Base-by-base conservation (phyloP, 1,139 yeast species). In the Suhomyces bolitotheri region DNA sequence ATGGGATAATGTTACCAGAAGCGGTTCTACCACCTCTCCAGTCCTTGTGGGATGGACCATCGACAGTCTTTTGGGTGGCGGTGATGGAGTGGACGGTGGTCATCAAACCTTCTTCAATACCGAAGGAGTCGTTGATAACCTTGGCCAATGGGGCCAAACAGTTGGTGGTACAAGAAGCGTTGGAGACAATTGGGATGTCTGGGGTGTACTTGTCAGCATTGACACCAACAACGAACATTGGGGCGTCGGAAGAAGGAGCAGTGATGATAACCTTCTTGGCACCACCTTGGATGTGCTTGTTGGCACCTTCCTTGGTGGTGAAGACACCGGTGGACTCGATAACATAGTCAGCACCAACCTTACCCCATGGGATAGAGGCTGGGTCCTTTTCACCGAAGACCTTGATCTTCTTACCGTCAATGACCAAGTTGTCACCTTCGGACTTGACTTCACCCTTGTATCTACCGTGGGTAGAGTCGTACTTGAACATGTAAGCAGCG, bases 21-120 rank as follows among this genome's bases (percentile, higher is more conserved):
- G 94, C 94, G 60, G 94, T 81, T 73, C 94, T 82, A 68, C 94
- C 94, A 66, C 94, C 94, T 78, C 94, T 80, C 94, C 94, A 85
- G 79, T 85, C 94, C 80, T 84, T 84, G 78, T 80, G 83, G 66
- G 92, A 83, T 61, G 94, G 90, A 71, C 94, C 94, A 63, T 84
- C 94, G 53, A 84, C 94, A 49, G 90, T 82, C 82, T 84, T 84
- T 72, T 84, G 94, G 63, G 92, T 82, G 62, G 94, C 94, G 54
- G 94, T 84, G 73, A 82, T 80, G 62, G 92, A 82, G 81, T 84
- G 94, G 57, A 83, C 88, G 51, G 94, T 84, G 75, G 94, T 84
- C 94, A 84, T 84, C 62, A 84, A 77, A 73, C 88, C 94, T 73
- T 84, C 94, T 60, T 80, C 83, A 57, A 84, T 78, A 47, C 92